Percentiles rank a stretch among this genome's conserved stretches.
phyloP scores from a whole-genome alignment of 2,329 filamentous ascomycete genomes.

The Ascochyta koolunga region DNA sequence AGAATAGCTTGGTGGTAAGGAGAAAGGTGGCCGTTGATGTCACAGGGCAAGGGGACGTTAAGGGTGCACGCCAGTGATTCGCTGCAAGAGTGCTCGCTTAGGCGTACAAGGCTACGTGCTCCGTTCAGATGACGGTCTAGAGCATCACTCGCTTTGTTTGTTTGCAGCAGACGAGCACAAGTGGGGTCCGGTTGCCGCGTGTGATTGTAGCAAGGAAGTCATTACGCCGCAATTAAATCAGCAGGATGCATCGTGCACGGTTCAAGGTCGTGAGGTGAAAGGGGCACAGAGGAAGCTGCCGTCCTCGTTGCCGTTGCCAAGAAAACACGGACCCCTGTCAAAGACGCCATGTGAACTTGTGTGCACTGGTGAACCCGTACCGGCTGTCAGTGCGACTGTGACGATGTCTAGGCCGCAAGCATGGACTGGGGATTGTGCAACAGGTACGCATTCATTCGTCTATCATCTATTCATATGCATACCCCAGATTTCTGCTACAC shows the following conservation, averaged over 20 bases:
- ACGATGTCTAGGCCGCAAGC: background rate
- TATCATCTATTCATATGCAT: constrained; percentile 9
- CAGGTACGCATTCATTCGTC: constrained; percentile 1
- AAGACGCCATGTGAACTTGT: background rate
- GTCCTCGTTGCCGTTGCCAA: constrained; percentile 11
- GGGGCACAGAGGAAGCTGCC: constrained; percentile 1
- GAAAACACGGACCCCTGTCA: constrained; percentile 8
- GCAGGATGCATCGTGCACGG: constrained; percentile 1
- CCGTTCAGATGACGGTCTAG: constrained; percentile 35
- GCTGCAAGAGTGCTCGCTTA: constrained; percentile 42
- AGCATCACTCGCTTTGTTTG: constrained; percentile 26
- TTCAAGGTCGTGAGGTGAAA: background rate
- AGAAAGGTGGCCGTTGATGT: constrained; percentile 46
- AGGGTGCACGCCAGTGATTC: constrained; percentile 34
- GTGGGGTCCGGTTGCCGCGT: constrained; percentile 10
- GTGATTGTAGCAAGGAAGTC: constrained; percentile 5
- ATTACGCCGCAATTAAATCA: constrained; percentile 4
- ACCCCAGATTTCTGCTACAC: background rate
- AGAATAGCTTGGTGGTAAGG: constrained; percentile 42
- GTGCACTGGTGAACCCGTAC: background rate
- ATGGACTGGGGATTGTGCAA: background rate
- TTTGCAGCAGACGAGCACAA: constrained; percentile 8
- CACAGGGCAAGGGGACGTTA: constrained; percentile 40
- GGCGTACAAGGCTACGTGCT: constrained; percentile 27
- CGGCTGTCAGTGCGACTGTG: background rate